A percentile compares a stretch with the other conserved stretches of the same genome.
phyloP scores from a whole-genome alignment of 106 monocot genomes.

The Dendrobium chrysotoxum region DNA sequence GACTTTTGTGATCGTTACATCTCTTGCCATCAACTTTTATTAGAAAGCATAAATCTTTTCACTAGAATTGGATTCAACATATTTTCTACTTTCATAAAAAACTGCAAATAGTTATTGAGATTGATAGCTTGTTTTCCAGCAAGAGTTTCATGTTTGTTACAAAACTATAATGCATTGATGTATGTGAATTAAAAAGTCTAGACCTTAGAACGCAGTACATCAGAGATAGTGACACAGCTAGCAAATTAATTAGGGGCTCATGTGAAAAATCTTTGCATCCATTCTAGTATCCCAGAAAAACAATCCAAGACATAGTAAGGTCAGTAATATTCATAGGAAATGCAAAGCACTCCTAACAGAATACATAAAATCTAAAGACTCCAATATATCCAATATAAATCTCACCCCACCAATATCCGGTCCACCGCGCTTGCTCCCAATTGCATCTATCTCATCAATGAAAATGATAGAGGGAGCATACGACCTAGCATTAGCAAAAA shows the following conservation, averaged over 20 bases:
- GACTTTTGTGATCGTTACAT: neutral
- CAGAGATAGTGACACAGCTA: neutral
- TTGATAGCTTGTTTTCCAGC: neutral
- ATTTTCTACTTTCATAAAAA: neutral
- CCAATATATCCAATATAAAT: neutral
- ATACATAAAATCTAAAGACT: neutral
- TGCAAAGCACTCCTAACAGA: neutral
- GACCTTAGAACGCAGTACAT: neutral
- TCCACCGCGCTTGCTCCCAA: slow-evolving; percentile 91
- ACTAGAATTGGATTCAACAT: neutral
- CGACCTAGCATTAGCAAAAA: slow-evolving; percentile 72
- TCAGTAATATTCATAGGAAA: neutral
- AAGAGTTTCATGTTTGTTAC: neutral
- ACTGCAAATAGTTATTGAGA: neutral
- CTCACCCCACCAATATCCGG: slow-evolving; percentile 91
- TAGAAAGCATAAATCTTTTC: neutral
- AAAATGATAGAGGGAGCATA: slow-evolving; percentile 90
- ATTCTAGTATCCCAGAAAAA: neutral
- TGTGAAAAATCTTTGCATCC: neutral
- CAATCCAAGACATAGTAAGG: neutral
- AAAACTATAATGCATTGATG: no score
- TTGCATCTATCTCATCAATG: slow-evolving; percentile 94
- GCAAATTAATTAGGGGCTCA: neutral
- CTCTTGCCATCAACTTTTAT: neutral
- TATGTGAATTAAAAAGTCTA: no score